Evolutionary conservation across 306 rosid genomes (phyloP).

Genomic region (Dryas drummondii): DNA sequence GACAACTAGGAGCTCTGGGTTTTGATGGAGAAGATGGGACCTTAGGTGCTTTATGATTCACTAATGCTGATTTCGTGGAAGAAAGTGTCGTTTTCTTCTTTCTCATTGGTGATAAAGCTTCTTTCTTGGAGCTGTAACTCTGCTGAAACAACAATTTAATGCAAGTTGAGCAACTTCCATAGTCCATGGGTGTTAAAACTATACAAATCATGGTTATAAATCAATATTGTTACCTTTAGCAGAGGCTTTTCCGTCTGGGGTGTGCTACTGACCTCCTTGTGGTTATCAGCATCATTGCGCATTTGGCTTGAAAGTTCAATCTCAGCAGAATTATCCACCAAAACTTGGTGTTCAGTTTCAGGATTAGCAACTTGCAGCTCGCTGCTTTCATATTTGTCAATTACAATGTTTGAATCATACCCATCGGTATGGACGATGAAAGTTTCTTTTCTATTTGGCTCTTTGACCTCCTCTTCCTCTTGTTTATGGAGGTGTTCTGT

Average conservation of each 20-base stretch:
- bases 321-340: constrained; percentile 31
- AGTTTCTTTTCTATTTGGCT: constrained; percentile 19
- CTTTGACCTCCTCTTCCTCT: constrained; percentile 30
- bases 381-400: constrained; percentile 29
- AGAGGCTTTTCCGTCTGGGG: constrained; percentile 41
- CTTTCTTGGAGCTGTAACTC: constrained; percentile 33
- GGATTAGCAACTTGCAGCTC: constrained; percentile 34
- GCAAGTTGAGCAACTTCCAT: not conserved
- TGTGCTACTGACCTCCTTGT: constrained; percentile 36
- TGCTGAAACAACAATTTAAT: constrained; percentile 29
- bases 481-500: not conserved
- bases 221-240: constrained; percentile 40
- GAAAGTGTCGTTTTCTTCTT: constrained; percentile 52
- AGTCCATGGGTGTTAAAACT: not conserved
- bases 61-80: constrained; percentile 41
- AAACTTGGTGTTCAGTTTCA: constrained; percentile 26
- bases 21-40: constrained; percentile 55
- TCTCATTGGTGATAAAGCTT: constrained; percentile 34
- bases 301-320: constrained; percentile 41
- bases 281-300: constrained; percentile 31
- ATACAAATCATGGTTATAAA: not conserved
- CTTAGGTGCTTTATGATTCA: constrained; percentile 41
- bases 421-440: constrained; percentile 3
- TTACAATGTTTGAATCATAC: constrained; percentile 22
- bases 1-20: constrained; percentile 35